Evolutionary conservation across 1,284 basidiomycete genomes (phyloP), one percentile per base, ranked within the genome.

Genomic region (Retiboletus flavoniger): DNA sequence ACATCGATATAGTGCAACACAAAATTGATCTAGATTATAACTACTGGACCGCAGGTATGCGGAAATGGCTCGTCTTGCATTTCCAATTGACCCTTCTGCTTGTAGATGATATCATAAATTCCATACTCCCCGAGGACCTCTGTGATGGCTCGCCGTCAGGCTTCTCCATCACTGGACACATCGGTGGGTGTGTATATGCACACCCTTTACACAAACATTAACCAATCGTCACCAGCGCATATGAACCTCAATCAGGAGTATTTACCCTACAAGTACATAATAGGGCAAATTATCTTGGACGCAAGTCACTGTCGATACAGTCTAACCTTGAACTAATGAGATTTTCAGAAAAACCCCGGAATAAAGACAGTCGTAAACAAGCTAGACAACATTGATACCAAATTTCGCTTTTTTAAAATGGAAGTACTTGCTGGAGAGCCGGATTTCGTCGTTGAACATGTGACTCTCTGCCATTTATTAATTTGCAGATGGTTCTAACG

Each of bases 381-480:
- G 71, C 75, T 98, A 19, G 85, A 97, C 65, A 83, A 74, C 19
- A 98, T 98, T 59, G 87, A 95, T 65, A 85, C 81, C 21, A 79
- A 91, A 67, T 99, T 95, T 72, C 86, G 97, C 19, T 91, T 95
- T 60, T 99, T 99, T 72, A 82, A 91, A 63, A 99, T 99, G 97
- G 97, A 99, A 67, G 79, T 98, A 2, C 78, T 99, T 19, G 95
- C 96, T 0, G 97, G 97, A 11, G 87, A 93, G 55, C 81, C 86
- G 0, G 81, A 97, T 65, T 96, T 89, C 65, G 63, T 91, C 19
- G 94, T 97, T 6, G 83, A 89, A 61, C 89, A 92, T 70, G 94
- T 95, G 62, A 56, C 81, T 73, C 10, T n/a, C 49, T 36, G 4
- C 31, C 29, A 19, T 44, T 3, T 36, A 24, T 31, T 16, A 6